These are phyloP conservation scores for Plasmodium gonderi DNA, from an alignment of 169 alveolate species.

Conservation along the genomic window DNA sequence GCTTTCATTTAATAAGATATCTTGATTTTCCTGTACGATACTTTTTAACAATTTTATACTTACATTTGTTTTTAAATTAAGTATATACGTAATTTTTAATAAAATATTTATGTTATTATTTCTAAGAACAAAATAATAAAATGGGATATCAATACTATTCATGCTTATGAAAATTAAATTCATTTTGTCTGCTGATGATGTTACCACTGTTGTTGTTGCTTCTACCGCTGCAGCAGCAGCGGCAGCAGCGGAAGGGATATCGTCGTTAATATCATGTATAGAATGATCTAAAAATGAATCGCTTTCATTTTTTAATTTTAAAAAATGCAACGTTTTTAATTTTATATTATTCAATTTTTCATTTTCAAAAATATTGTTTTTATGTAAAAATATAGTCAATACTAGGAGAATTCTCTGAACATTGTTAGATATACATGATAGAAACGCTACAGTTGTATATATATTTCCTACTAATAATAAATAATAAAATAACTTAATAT, in stretches of 20 bases:
- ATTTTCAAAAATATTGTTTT: conserved; percentile 57
- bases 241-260: neutral
- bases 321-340: conserved; percentile 44
- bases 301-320: conserved; percentile 49
- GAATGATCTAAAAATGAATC: conserved; percentile 19
- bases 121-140: conserved; percentile 38
- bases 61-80: conserved; percentile 59
- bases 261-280: conserved; percentile 32
- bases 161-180: conserved; percentile 40
- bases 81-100: conserved; percentile 39
- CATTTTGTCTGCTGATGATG: conserved; percentile 2
- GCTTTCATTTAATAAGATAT: conserved; percentile 39
- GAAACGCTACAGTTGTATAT: conserved; percentile 45
- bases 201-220: neutral
- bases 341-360: conserved; percentile 63
- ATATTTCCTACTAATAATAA: conserved; percentile 69
- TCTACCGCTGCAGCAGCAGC: neutral
- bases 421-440: conserved; percentile 68
- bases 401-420: conserved; percentile 63
- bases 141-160: conserved; percentile 59
- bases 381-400: conserved; percentile 58
- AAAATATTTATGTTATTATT: conserved; percentile 67
- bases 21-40: conserved; percentile 70
- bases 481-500: conserved; percentile 73
- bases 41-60: conserved; percentile 53